phyloP scores from a whole-genome alignment of 306 rosid genomes.

The Cicer chorassanicum region DNA sequence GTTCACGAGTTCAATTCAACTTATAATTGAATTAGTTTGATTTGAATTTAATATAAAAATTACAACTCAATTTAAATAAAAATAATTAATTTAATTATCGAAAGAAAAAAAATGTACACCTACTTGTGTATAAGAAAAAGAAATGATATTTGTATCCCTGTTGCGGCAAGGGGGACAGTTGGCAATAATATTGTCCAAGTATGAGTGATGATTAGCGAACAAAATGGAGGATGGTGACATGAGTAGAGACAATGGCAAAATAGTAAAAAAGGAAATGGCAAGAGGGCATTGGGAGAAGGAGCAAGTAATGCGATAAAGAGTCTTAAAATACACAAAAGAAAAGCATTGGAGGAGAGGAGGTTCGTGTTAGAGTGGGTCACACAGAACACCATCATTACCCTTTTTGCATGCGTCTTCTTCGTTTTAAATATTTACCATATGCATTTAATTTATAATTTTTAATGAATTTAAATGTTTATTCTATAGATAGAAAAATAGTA shows the following conservation, averaged over 20 bases:
- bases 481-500: not conserved
- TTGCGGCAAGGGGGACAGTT: not conserved
- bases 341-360: constrained; percentile 53
- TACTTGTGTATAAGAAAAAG: not conserved
- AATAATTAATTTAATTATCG: too few species aligned
- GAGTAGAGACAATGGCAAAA: constrained; percentile 31
- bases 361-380: constrained; percentile 51
- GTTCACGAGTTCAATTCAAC: too few species aligned
- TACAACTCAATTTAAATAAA: too few species aligned
- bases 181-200: not conserved
- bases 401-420: constrained; percentile 85
- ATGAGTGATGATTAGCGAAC: not conserved
- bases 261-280: constrained; percentile 32
- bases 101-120: too few species aligned
- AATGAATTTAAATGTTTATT: not conserved
- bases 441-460: not conserved
- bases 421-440: constrained; percentile 44
- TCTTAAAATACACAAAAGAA: constrained; percentile 66
- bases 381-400: constrained; percentile 84
- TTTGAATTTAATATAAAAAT: too few species aligned
- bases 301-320: constrained; percentile 44
- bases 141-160: not conserved
- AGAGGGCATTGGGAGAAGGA: constrained; percentile 40
- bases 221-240: not conserved
- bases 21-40: too few species aligned